These are phyloP conservation scores for Emmonsiellopsis sp. DNA, from an alignment of 2,329 filamentous ascomycete genomes.

Conservation along the genomic window DNA sequence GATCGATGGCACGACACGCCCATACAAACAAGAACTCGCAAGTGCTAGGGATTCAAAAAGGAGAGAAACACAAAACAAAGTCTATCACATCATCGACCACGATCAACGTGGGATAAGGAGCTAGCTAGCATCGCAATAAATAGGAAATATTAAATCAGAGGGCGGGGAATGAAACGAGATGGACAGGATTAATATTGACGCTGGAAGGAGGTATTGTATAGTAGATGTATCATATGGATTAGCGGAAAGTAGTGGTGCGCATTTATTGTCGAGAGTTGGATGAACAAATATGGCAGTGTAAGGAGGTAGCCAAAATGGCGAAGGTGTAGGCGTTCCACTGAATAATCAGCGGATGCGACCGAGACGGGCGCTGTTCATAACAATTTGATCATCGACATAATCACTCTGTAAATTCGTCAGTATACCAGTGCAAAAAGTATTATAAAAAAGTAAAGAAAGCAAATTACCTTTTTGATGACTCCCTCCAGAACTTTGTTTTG, in stretches of 20 bases:
- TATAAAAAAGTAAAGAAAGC: background rate
- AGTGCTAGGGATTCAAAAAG: background rate
- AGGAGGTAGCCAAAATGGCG: background rate
- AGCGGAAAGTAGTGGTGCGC: background rate
- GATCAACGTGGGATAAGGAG: background rate
- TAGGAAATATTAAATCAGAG: background rate
- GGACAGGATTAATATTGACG: background rate
- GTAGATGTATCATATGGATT: background rate
- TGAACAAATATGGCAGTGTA: background rate
- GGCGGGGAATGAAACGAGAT: background rate
- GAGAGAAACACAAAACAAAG: background rate
- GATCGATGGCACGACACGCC: no score
- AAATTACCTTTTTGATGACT: slow-evolving; percentile 65
- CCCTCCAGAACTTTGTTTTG: slow-evolving; percentile 72
- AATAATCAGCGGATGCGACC: slow-evolving; percentile 42
- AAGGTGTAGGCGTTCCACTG: background rate
- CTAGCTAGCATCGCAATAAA: background rate
- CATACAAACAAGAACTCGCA: no score
- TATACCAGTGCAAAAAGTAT: background rate
- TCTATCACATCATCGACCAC: slow-evolving; percentile 1
- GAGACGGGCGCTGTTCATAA: slow-evolving; percentile 65
- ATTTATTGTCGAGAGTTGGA: background rate
- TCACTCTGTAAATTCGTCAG: slow-evolving; percentile 55
- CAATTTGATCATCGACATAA: slow-evolving; percentile 70
- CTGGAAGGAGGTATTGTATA: background rate